phyloP scores from a whole-genome alignment of 768 basidiomycete genomes.

The Dentipellis sp. region DNA sequence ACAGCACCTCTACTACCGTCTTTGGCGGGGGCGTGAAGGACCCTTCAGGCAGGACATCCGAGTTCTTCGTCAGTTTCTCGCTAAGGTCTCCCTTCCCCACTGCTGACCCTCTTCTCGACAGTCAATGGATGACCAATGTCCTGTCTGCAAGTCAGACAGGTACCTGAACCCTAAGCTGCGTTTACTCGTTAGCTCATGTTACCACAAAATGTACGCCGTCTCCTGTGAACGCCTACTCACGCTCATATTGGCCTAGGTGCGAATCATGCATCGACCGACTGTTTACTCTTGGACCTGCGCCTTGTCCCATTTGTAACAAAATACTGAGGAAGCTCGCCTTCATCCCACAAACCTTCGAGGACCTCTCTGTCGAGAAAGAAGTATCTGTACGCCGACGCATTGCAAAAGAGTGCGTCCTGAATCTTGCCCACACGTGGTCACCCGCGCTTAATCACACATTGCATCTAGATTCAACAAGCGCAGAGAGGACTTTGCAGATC shows the following conservation, averaged over 20 bases:
- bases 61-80: constrained; percentile 58
- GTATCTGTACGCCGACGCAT: constrained; percentile 82
- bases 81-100: no score
- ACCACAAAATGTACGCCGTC: constrained; percentile 84
- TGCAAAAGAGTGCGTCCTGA: constrained; percentile 66
- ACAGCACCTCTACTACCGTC: constrained; percentile 63
- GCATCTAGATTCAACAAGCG: constrained; percentile 83
- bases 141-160: constrained; percentile 93
- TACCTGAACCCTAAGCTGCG: constrained; percentile 93
- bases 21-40: constrained; percentile 85
- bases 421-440: not conserved
- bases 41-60: constrained; percentile 70
- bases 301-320: constrained; percentile 89
- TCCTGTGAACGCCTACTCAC: not conserved
- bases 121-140: constrained; percentile 93
- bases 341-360: constrained; percentile 90
- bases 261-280: constrained; percentile 96
- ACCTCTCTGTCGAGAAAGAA: constrained; percentile 89
- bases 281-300: constrained; percentile 92
- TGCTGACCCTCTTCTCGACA: constrained; percentile 16
- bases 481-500: constrained; percentile 76
- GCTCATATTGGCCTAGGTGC: constrained; percentile 50
- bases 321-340: constrained; percentile 90
- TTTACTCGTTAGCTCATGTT: constrained; percentile 90
- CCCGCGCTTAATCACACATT: not conserved